Conservation (phyloP, 441 rosid genomes). For the Pelargonium citronellum region DNA sequence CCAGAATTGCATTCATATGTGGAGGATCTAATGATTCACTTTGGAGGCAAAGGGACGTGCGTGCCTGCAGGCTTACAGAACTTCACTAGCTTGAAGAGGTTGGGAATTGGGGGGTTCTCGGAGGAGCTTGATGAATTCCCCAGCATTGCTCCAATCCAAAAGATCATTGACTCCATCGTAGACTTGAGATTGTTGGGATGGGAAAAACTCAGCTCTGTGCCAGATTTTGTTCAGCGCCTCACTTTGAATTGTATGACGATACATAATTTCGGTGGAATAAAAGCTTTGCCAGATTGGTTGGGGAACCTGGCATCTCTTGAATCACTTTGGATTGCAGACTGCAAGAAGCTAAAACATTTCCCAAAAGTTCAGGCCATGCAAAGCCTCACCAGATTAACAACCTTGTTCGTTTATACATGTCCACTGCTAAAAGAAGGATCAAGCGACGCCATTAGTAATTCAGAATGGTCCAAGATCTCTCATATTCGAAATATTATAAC, state of each 20-base stretch:
- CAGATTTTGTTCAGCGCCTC: no score
- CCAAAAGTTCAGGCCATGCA: neutral
- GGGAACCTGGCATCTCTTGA: neutral
- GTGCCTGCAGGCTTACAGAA: neutral
- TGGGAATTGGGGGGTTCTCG: neutral
- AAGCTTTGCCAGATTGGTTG: slow-evolving; percentile 1
- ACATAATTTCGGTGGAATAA: neutral
- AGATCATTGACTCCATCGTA: no score
- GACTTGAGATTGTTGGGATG: no score
- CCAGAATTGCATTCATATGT: no score
- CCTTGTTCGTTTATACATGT: neutral
- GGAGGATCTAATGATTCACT: no score
- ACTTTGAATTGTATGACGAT: neutral
- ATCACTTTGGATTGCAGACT: neutral
- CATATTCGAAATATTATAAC: neutral
- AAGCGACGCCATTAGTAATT: neutral
- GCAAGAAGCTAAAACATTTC: neutral
- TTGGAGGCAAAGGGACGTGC: neutral
- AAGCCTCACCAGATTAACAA: neutral
- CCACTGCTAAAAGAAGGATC: neutral
- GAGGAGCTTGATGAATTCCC: neutral
- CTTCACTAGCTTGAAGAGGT: neutral
- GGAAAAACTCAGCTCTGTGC: no score
- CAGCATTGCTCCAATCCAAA: neutral
- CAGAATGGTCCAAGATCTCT: neutral